Base-by-base conservation (phyloP, 2,329 filamentous ascomycete genomes). In the Hymenoscyphus linearis region DNA sequence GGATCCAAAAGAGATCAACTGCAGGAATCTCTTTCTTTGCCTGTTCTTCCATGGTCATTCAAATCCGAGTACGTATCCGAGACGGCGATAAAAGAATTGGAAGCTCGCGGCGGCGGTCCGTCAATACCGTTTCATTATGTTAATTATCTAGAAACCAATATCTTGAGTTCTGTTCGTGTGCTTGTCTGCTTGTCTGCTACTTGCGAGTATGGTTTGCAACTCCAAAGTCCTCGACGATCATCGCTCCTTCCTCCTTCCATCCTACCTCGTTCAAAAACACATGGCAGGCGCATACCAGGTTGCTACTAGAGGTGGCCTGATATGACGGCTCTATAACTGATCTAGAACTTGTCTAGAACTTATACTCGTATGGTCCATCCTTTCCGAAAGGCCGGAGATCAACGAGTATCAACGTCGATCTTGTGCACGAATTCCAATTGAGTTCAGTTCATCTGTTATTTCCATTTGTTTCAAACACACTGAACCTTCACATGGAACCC, bases 21-120 rank as follows among this genome's bases (percentile, higher is more conserved):
- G 44, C 44, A 36, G 25, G 26, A 26, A 4, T 50, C 44, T 27
- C 52, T 25, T 13, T 36, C 27, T 18, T 56, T 31, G 54, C 27
- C 31, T 36, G n/a, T 40, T 40, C 16, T 25, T 14, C 4, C 14
- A 13, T 22, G 27, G 34, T n/a, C n/a, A n/a, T n/a, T n/a, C n/a
- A n/a, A n/a, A 27, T 40, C 40, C 36, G 25, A 50, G 18, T n/a
- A n/a, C n/a, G 6, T 22, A 10, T 10, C 40, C 7, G 18, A 47
- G 10, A 6, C 3, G 14, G 18, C 22, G 40, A 22, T n/a, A 44
- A n/a, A n/a, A 47, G 40, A 22, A 7, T 31, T 31, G 40, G 7
- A 59, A 37, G 50, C 27, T 69, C 66, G 69, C 65, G 57, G 66
- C 55, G 61, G 55, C 69, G 68, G 69, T 68, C 69, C 67, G 68